These are phyloP conservation scores for Coemansia sp. DNA, from an alignment of 192 early-diverging fungal species.

Conservation along the genomic window DNA sequence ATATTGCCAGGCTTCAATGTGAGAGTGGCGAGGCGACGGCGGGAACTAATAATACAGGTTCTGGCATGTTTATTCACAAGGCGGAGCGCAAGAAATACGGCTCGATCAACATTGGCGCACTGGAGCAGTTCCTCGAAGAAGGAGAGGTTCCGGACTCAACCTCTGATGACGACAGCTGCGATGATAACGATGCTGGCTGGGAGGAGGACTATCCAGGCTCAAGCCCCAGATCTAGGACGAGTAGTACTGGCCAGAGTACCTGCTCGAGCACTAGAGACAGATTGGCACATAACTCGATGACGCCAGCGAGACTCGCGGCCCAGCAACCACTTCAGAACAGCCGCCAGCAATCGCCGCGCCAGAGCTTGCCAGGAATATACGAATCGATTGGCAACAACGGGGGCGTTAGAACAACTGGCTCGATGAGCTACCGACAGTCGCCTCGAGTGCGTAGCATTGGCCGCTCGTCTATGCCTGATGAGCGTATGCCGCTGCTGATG, in stretches of 20 bases:
- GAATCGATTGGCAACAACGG: neutral
- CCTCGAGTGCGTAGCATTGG: slow-evolving; percentile 21
- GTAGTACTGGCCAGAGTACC: slow-evolving; percentile 23
- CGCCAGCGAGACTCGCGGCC: neutral
- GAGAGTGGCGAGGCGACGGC: neutral
- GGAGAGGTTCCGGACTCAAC: slow-evolving; percentile 49
- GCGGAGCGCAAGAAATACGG: slow-evolving; percentile 33
- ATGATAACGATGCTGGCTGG: slow-evolving; percentile 29
- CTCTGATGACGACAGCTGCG: slow-evolving; percentile 30
- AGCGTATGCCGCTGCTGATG: slow-evolving; percentile 33
- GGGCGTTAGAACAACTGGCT: neutral
- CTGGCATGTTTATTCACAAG: slow-evolving; percentile 12
- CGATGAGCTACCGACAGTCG: neutral
- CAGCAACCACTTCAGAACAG: neutral
- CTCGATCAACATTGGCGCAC: slow-evolving; percentile 43
- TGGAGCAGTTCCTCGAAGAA: slow-evolving; percentile 51
- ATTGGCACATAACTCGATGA: neutral
- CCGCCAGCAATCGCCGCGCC: neutral
- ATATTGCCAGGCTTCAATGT: neutral
- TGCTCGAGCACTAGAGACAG: slow-evolving; percentile 21
- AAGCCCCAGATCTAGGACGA: neutral
- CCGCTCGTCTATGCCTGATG: slow-evolving; percentile 16
- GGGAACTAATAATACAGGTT: neutral
- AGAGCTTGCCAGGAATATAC: neutral
- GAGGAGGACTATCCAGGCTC: slow-evolving; percentile 27